phyloP scores from a whole-genome alignment of 2,329 filamentous ascomycete genomes.

The Aspergillus sp. region DNA sequence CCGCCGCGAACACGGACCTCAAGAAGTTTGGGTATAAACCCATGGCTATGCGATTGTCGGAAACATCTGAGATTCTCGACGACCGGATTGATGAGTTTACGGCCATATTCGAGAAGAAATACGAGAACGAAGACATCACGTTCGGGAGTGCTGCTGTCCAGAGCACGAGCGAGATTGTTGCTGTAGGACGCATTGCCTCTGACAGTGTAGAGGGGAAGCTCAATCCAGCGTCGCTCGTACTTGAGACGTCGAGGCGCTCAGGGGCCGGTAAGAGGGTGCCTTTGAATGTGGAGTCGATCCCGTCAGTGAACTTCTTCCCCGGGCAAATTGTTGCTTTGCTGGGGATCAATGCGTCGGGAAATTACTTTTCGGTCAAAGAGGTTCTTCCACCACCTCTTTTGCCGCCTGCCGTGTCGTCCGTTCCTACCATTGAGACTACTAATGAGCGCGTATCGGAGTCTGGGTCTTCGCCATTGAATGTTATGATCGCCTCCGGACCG shows the following conservation, averaged over 20 bases:
- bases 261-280: constrained; percentile 81
- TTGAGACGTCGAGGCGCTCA: constrained; percentile 82
- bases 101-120: constrained; percentile 68
- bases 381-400: constrained; percentile 73
- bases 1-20: constrained; percentile 82
- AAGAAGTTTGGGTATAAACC: constrained; percentile 91
- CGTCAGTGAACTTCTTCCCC: constrained; percentile 81
- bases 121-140: constrained; percentile 72
- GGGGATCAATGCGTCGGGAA: constrained; percentile 83
- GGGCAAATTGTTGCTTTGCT: constrained; percentile 87
- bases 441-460: constrained; percentile 67
- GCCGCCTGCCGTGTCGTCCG: constrained; percentile 69
- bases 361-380: constrained; percentile 77
- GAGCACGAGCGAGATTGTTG: constrained; percentile 81
- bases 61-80: constrained; percentile 89
- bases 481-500: constrained; percentile 79
- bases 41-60: constrained; percentile 90
- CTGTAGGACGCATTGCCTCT: constrained; percentile 86
- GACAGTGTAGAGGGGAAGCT: constrained; percentile 82
- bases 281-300: constrained; percentile 69
- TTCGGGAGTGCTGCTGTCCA: constrained; percentile 87
- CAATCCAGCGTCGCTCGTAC: constrained; percentile 78
- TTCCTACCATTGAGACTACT: constrained; percentile 64
- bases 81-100: constrained; percentile 92
- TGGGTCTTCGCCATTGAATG: constrained; percentile 68